A percentile compares a stretch with the other conserved stretches of the same genome.
phyloP scores from a whole-genome alignment of 768 basidiomycete species.

The Amanita brunnescens region DNA sequence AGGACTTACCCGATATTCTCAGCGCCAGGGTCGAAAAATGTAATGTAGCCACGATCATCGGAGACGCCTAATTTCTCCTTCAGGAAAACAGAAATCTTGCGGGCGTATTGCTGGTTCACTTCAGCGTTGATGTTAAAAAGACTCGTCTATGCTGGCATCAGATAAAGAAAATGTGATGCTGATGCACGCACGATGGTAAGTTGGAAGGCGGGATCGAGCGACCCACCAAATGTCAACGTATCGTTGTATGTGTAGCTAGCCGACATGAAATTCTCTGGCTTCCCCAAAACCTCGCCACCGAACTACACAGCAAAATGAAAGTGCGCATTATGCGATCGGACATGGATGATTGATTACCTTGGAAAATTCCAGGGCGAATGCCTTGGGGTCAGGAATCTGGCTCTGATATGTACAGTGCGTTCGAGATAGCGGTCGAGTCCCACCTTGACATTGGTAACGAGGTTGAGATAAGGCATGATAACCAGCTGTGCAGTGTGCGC shows the following conservation, averaged over 20 bases:
- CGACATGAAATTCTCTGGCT: constrained; percentile 48
- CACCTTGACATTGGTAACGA: constrained; percentile 38
- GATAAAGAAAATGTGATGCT: background rate
- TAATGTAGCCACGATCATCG: constrained; percentile 51
- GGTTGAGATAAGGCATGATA: constrained; percentile 34
- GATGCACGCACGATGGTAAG: constrained; percentile 42
- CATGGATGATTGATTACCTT: constrained; percentile 31
- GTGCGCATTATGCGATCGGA: background rate
- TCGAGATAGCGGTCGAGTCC: background rate
- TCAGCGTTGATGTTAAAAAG: constrained; percentile 45
- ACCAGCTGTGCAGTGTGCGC: too few relatives aligned
- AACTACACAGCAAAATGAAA: constrained; percentile 26
- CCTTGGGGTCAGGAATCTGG: constrained; percentile 30
- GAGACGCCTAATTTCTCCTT: constrained; percentile 41
- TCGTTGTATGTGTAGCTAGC: constrained; percentile 50
- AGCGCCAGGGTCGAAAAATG: constrained; percentile 46
- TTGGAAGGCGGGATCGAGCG: constrained; percentile 58
- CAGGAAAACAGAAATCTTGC: constrained; percentile 46
- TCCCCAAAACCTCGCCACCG: constrained; percentile 41
- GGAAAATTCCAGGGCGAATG: constrained; percentile 44
- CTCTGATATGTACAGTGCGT: background rate
- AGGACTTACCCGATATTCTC: constrained; percentile 12
- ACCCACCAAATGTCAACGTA: constrained; percentile 49
- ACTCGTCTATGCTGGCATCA: constrained; percentile 31
- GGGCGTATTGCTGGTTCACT: constrained; percentile 45